phyloP scores from a whole-genome alignment of 768 basidiomycete genomes.

The Tephrocybe rancida region DNA sequence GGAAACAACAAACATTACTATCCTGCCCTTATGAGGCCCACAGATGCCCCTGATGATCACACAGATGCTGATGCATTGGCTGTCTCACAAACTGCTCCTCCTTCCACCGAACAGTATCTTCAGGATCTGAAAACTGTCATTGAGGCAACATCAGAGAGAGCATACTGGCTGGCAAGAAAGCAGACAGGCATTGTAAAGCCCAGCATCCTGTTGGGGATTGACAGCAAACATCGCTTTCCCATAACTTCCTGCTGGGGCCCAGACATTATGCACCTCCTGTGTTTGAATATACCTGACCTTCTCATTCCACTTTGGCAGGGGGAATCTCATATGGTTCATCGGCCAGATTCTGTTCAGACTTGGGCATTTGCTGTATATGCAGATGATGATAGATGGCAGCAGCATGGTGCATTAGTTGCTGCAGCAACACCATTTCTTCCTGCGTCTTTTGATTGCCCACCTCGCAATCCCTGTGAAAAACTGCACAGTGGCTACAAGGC shows the following conservation, averaged over 20 bases:
- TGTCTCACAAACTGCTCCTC: not conserved
- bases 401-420: constrained; percentile 35
- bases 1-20: no score
- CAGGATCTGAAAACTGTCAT: not conserved
- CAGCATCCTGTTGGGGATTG: constrained; percentile 31
- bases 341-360: constrained; percentile 9
- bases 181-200: constrained; percentile 36
- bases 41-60: no score
- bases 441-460: constrained; percentile 41
- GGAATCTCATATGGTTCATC: constrained; percentile 13
- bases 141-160: constrained; percentile 13
- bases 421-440: constrained; percentile 34
- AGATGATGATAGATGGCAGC: constrained; percentile 26
- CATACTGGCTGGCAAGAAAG: constrained; percentile 14
- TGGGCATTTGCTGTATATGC: constrained; percentile 35
- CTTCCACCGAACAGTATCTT: not conserved
- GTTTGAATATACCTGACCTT: constrained; percentile 40
- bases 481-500: constrained; percentile 21
- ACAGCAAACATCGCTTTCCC: constrained; percentile 13
- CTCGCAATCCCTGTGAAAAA: constrained; percentile 40
- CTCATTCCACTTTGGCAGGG: constrained; percentile 35
- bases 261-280: constrained; percentile 41
- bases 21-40: no score
- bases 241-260: constrained; percentile 30
- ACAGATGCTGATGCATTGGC: no score